Conservation (phyloP, 2,329 filamentous ascomycete genomes). For the Epichloe coenophiala region DNA sequence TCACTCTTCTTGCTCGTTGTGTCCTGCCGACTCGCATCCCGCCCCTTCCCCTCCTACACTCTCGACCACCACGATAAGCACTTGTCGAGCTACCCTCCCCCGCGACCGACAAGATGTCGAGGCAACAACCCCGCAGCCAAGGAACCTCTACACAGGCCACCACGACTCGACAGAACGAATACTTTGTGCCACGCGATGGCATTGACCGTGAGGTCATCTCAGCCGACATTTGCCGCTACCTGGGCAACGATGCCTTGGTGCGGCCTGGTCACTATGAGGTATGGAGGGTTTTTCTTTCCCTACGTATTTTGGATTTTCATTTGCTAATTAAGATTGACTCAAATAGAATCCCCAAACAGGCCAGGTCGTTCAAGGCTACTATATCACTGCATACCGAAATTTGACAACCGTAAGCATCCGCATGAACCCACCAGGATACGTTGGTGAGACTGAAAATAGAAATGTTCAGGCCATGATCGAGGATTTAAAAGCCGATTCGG, state of each 20-base stretch:
- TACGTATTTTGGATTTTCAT: too few species aligned
- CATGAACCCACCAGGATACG: not conserved
- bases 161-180: conserved; percentile 54
- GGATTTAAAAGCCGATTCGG: conserved; percentile 48
- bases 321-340: not conserved
- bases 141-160: conserved; percentile 20
- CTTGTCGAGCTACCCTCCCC: conserved; percentile 5
- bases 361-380: conserved; percentile 57
- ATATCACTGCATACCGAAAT: conserved; percentile 67
- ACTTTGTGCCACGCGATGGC: conserved; percentile 67
- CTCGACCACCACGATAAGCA: conserved; percentile 4
- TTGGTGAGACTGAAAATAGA: not conserved
- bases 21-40: not conserved
- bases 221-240: conserved; percentile 70
- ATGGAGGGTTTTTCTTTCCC: conserved; percentile 12
- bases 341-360: conserved; percentile 38
- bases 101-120: conserved; percentile 20
- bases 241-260: conserved; percentile 70
- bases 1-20: conserved; percentile 8
- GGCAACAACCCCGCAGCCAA: conserved; percentile 24
- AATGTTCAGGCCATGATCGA: conserved; percentile 46
- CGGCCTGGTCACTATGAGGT: conserved; percentile 64
- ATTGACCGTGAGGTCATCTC: conserved; percentile 78
- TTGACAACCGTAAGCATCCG: conserved; percentile 53
- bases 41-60: not conserved